Conservation (phyloP, 768 basidiomycete species). For the Termitomyces titanicus region DNA sequence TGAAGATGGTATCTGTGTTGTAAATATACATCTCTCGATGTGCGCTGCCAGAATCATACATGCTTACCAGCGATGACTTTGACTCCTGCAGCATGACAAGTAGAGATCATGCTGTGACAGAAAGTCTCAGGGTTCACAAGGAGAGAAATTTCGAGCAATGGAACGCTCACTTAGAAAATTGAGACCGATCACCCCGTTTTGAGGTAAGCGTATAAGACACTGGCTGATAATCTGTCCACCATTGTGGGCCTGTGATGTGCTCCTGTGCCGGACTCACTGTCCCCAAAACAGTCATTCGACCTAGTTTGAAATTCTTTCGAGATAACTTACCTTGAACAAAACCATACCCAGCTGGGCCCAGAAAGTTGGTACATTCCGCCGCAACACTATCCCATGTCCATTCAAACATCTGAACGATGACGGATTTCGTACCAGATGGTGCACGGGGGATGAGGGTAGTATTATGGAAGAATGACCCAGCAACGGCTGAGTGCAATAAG, state of each 20-base stretch:
- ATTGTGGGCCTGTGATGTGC: slow-evolving; percentile 53
- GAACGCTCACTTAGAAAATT: slow-evolving; percentile 37
- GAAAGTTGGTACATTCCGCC: slow-evolving; percentile 58
- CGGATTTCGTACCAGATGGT: slow-evolving; percentile 33
- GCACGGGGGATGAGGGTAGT: slow-evolving; percentile 13
- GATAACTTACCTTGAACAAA: slow-evolving; percentile 57
- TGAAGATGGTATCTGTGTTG: slow-evolving; percentile 51
- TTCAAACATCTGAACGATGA: slow-evolving; percentile 71
- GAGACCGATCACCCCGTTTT: slow-evolving; percentile 57
- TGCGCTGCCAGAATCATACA: neutral
- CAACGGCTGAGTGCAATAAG: slow-evolving; percentile 5
- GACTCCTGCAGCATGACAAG: slow-evolving; percentile 55
- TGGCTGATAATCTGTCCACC: slow-evolving; percentile 77
- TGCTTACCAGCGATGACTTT: slow-evolving; percentile 48
- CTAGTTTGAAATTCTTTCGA: neutral
- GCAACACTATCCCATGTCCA: slow-evolving; percentile 64
- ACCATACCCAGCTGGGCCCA: slow-evolving; percentile 69
- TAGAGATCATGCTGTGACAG: slow-evolving; percentile 37
- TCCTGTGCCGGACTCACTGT: slow-evolving; percentile 52
- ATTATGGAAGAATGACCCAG: slow-evolving; percentile 7
- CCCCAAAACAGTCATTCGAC: neutral
- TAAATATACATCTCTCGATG: neutral
- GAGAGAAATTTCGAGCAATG: slow-evolving; percentile 2
- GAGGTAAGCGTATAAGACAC: slow-evolving; percentile 64
- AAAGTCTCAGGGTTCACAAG: neutral